Evolutionary conservation across 2,329 filamentous ascomycete species (phyloP), one percentile per base, ranked within the genome.

Genomic region (Pezicula rhizophila): DNA sequence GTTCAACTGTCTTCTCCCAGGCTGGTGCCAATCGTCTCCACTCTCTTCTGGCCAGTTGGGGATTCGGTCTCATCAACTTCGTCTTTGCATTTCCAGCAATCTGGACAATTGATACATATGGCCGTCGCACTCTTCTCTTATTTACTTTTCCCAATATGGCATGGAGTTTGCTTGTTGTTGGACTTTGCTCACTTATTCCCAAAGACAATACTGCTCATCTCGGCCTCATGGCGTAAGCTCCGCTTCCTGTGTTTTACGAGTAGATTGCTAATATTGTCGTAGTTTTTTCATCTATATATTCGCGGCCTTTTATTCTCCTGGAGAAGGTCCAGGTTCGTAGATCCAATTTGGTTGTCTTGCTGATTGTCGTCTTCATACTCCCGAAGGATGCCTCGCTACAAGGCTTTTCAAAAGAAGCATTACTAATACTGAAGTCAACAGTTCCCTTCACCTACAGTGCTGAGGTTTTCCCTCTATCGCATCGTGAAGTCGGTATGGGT

Each of bases 401-500:
- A 23, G 6, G 3, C 6, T 23, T 23, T 23, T 23, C 23, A 23
- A 23, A 23, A 5, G 23, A 23, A 23, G 23, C 23, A 23, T 23
- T 23, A 23, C 23, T 23, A 23, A 23, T 23, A 23, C 23, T 4
- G 3, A 23, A 23, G 6, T 23, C 23, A 23, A 23, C 23, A 0
- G 83, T 87, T 7, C 82, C 83, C 0, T 87, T 83, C 60, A 79
- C 80, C 0, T 87, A 87, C 66, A 78, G 75, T 5, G 82, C 84
- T 38, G 84, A 87, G 11, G 80, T 86, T 2, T 87, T 84, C 61
- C 84, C 84, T 0, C 74, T 87, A 1, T 84, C 80, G 1, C 83
- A 87, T 62, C 76, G 84, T 58, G 84, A 87, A 60, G 74, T 87
- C 20, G 84, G 84, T 49, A 87, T 88, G 84, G 77, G 76, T 0